Percentiles rank a stretch among this genome's conserved stretches.
Evolutionary conservation across 768 basidiomycete genomes (phyloP).

Genomic region (Auricularia cornea): DNA sequence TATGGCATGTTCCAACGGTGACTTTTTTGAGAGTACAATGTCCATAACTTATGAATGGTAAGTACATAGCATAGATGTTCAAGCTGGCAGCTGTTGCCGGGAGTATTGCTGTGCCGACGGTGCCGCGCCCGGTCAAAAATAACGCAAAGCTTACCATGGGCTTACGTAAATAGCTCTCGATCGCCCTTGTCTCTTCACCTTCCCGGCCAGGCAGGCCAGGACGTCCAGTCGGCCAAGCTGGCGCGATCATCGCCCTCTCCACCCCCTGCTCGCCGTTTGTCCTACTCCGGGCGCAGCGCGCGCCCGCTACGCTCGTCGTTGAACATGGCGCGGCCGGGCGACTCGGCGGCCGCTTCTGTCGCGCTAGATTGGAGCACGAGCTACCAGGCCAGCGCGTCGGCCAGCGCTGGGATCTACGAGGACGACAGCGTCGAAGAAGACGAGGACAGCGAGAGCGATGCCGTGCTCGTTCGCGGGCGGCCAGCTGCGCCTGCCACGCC

Average conservation of each 20-base stretch:
- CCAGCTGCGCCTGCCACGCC: neutral
- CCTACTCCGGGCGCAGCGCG: conserved; percentile 2
- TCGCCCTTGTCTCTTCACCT: too few species aligned
- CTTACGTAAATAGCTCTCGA: too few species aligned
- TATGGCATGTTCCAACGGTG: too few species aligned
- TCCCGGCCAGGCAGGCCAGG: too few species aligned
- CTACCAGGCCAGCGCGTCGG: conserved; percentile 72
- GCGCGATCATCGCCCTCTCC: conserved; percentile 11
- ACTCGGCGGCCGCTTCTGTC: neutral
- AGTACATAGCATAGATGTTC: too few species aligned
- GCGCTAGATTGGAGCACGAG: conserved; percentile 73
- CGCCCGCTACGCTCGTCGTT: conserved; percentile 1
- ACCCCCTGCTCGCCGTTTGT: conserved; percentile 4
- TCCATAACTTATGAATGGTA: too few species aligned
- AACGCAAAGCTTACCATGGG: too few species aligned
- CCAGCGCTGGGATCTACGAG: conserved; percentile 40
- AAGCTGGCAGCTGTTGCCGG: too few species aligned
- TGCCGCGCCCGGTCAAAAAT: too few species aligned
- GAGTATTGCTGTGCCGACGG: too few species aligned
- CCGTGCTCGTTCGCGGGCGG: neutral
- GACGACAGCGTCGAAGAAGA: conserved; percentile 2
- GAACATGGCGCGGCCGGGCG: neutral
- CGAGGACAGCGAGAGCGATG: neutral
- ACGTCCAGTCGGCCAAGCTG: neutral
- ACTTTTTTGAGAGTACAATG: too few species aligned